These are phyloP conservation scores for Tulasnella sp. DNA, from an alignment of 768 basidiomycete genomes.

Conservation along the genomic window DNA sequence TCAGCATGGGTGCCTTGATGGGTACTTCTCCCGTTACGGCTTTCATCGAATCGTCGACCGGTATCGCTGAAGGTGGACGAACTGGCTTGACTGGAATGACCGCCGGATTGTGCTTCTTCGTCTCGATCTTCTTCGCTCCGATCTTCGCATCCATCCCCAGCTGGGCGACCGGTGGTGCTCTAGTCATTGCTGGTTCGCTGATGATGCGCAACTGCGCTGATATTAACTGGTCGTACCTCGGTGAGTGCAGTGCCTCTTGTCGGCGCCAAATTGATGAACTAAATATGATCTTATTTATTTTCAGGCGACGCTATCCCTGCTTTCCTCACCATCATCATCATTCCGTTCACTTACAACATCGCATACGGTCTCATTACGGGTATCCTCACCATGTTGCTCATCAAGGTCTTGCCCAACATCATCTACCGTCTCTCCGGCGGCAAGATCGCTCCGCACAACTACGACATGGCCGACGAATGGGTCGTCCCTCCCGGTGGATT, in stretches of 20 bases:
- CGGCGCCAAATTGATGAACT: constrained; percentile 61
- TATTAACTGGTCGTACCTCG: constrained; percentile 85
- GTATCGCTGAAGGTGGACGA: constrained; percentile 65
- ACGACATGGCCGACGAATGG: constrained; percentile 60
- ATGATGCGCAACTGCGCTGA: constrained; percentile 54
- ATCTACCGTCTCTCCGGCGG: constrained; percentile 50
- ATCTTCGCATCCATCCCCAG: constrained; percentile 80
- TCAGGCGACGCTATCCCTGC: constrained; percentile 66
- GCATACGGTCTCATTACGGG: constrained; percentile 86
- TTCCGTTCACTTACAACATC: constrained; percentile 52
- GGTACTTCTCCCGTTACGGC: constrained; percentile 78
- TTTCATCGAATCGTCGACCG: constrained; percentile 65
- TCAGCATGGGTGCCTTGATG: constrained; percentile 71
- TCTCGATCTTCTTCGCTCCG: constrained; percentile 81
- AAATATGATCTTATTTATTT: background rate
- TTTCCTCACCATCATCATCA: constrained; percentile 72
- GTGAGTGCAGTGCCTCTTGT: constrained; percentile 47
- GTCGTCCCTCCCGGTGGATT: constrained; percentile 62
- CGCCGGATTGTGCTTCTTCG: constrained; percentile 67
- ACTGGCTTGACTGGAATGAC: constrained; percentile 74
- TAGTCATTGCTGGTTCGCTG: constrained; percentile 43
- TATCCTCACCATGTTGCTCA: constrained; percentile 55
- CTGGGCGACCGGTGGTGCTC: constrained; percentile 82
- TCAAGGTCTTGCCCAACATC: constrained; percentile 61
- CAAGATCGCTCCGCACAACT: constrained; percentile 56